A percentile compares a stretch with the other conserved stretches of the same genome.
Evolutionary conservation across 2,329 filamentous ascomycete species (phyloP).

Genomic region (Xylariaceae sp.): DNA sequence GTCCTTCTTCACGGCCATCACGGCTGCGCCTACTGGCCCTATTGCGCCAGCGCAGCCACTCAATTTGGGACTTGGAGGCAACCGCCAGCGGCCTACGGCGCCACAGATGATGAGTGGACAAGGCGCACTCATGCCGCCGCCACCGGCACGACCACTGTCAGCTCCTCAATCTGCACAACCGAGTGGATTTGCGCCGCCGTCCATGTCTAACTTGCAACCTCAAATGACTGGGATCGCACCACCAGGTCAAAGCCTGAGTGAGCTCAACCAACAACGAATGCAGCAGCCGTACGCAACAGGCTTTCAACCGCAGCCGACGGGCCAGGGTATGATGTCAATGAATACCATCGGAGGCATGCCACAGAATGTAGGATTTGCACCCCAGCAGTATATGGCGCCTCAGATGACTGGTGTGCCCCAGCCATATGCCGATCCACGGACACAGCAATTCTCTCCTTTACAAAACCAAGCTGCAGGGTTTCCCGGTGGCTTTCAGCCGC

Average conservation of each 20-base stretch:
- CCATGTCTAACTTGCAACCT: conserved; percentile 57
- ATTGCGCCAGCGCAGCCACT: conserved; percentile 41
- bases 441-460: conserved; percentile 43
- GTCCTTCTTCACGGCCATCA: conserved; percentile 51
- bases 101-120: conserved; percentile 59
- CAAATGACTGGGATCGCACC: conserved; percentile 81
- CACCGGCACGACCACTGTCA: conserved; percentile 75
- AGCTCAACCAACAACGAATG: conserved; percentile 63
- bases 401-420: conserved; percentile 38
- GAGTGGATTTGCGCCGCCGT: conserved; percentile 67
- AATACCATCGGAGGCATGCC: conserved; percentile 33
- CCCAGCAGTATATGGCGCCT: conserved; percentile 43
- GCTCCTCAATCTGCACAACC: conserved; percentile 79
- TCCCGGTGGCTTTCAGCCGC: conserved; percentile 35
- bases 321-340: conserved; percentile 38
- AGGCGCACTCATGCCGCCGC: conserved; percentile 68
- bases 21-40: conserved; percentile 33
- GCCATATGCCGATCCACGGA: conserved; percentile 38
- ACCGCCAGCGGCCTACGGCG: conserved; percentile 66
- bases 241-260: conserved; percentile 71
- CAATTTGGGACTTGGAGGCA: conserved; percentile 40
- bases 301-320: conserved; percentile 38
- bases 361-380: conserved; percentile 35
- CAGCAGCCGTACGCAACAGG: conserved; percentile 54
- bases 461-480: conserved; percentile 65